A percentile compares a stretch with the other conserved stretches of the same genome.
These are phyloP conservation scores for Rhazya stricta DNA, from an alignment of 257 asterid genomes.

Conservation along the genomic window DNA sequence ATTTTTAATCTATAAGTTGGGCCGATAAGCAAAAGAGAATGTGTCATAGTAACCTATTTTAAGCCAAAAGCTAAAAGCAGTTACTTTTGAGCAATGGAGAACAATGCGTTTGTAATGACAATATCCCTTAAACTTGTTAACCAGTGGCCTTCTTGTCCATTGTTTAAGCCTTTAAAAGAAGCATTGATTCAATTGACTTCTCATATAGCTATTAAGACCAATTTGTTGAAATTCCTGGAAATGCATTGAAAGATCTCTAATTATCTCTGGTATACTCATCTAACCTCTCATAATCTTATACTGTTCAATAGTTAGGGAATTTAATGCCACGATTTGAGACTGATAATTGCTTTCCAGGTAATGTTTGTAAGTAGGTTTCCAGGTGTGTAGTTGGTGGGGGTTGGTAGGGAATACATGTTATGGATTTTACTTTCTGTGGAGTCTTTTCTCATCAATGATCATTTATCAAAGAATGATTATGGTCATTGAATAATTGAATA, in stretches of 20 bases:
- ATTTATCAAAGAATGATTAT: not conserved
- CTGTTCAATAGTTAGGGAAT: not conserved
- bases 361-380: not conserved
- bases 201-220: not conserved
- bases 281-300: not conserved
- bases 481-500: not conserved
- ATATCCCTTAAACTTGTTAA: not conserved
- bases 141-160: not conserved
- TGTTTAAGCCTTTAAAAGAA: not conserved
- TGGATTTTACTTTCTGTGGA: not conserved
- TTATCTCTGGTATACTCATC: not conserved
- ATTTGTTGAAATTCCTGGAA: not conserved
- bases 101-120: not conserved
- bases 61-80: too few relatives aligned
- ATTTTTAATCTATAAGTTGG: too few relatives aligned
- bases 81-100: too few relatives aligned
- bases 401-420: not conserved
- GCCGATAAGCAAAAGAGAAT: too few relatives aligned
- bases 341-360: not conserved
- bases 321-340: not conserved
- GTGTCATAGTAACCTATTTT: too few relatives aligned
- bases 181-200: not conserved
- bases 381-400: not conserved
- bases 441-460: not conserved
- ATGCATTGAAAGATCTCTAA: not conserved